Conservation (phyloP, 306 rosid genomes). For the Cyamopsis tetragonoloba region DNA sequence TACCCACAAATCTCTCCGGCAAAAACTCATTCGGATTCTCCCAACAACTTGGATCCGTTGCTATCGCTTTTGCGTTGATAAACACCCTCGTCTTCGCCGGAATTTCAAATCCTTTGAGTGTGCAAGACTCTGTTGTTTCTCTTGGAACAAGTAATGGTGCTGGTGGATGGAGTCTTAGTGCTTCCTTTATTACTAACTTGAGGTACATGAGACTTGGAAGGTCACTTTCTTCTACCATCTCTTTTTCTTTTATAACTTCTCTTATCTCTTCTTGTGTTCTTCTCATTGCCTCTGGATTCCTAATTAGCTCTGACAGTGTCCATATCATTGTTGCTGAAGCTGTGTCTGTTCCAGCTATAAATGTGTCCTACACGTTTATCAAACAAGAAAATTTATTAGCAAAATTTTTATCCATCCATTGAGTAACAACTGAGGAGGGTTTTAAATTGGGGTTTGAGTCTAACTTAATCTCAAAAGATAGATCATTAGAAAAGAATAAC, state of each 20-base stretch:
- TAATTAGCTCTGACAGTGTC: conserved; percentile 44
- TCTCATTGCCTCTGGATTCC: conserved; percentile 33
- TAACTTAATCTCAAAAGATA: no score
- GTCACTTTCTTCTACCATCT: conserved; percentile 25
- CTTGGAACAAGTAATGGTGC: conserved; percentile 39
- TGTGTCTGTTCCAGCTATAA: conserved; percentile 41
- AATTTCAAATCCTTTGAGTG: conserved; percentile 30
- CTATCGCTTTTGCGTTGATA: conserved; percentile 42
- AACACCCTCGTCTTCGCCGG: conserved; percentile 18
- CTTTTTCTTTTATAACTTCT: background rate
- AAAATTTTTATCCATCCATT: no score
- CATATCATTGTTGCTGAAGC: conserved; percentile 31
- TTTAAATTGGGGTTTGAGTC: no score
- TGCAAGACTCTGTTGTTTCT: conserved; percentile 27
- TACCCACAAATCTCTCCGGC: conserved; percentile 44
- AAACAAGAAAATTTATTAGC: background rate
- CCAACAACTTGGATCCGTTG: conserved; percentile 36
- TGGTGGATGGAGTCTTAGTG: conserved; percentile 48
- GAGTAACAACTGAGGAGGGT: no score
- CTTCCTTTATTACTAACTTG: conserved; percentile 41
- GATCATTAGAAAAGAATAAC: no score
- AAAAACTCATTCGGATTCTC: conserved; percentile 41
- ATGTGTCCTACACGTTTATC: conserved; percentile 21
- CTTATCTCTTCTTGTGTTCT: conserved; percentile 37
- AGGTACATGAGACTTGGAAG: conserved; percentile 26